phyloP scores from a whole-genome alignment of 2,329 filamentous ascomycete species.

The Colletotrichum sp. region DNA sequence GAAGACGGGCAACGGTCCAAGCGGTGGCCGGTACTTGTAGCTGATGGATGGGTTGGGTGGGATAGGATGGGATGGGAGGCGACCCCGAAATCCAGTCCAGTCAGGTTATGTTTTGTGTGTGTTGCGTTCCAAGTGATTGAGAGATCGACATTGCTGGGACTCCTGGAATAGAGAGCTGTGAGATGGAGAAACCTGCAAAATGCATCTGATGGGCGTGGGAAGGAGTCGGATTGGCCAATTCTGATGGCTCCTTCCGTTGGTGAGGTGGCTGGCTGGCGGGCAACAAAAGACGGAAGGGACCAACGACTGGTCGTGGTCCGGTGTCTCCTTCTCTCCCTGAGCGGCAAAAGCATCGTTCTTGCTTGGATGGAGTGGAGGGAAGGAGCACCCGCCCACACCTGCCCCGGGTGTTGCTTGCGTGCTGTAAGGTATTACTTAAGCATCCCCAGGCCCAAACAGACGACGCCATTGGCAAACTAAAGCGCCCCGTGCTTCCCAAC shows the following conservation, averaged over 20 bases:
- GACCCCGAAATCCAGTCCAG: not conserved
- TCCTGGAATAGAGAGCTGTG: no score
- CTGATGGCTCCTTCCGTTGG: not conserved
- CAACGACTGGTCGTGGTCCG: not conserved
- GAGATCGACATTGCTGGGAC: not conserved
- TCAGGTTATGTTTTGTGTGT: not conserved
- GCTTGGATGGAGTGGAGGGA: not conserved
- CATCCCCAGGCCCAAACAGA: not conserved
- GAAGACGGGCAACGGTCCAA: not conserved
- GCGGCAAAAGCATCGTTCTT: not conserved
- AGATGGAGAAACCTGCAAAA: not conserved
- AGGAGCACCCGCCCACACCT: not conserved
- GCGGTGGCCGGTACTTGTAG: slow-evolving; percentile 2
- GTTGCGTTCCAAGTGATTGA: not conserved
- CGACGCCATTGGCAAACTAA: not conserved
- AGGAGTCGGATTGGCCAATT: not conserved
- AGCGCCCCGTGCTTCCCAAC: not conserved
- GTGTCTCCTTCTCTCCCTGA: not conserved
- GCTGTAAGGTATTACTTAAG: not conserved
- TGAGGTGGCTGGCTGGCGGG: not conserved
- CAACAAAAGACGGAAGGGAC: not conserved
- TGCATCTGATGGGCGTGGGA: not conserved
- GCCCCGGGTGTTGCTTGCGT: not conserved
- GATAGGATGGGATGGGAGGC: not conserved
- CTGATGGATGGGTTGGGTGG: not conserved